Percentiles rank a stretch among this genome's conserved stretches.
These are phyloP conservation scores for Raphanus raphanistrum DNA, from an alignment of 345 rosid species.

Conservation along the genomic window DNA sequence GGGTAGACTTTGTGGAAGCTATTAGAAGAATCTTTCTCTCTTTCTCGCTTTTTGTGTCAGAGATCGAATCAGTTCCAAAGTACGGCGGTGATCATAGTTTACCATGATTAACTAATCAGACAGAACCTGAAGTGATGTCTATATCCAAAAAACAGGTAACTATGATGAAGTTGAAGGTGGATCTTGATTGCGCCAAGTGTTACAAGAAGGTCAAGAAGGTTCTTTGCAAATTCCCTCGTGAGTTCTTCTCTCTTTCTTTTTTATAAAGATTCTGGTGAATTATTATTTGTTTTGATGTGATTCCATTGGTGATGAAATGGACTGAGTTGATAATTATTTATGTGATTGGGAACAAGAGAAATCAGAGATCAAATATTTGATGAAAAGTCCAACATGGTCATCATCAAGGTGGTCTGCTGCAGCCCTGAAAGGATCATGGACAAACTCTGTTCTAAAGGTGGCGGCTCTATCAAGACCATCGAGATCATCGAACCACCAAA, in stretches of 20 bases:
- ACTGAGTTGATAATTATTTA: slow-evolving; percentile 43
- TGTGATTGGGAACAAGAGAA: slow-evolving; percentile 60
- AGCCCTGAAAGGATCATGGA: slow-evolving; percentile 67
- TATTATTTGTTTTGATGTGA: background rate
- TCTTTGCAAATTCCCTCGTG: slow-evolving; percentile 73
- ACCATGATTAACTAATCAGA: background rate
- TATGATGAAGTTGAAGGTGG: slow-evolving; percentile 64
- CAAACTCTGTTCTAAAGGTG: slow-evolving; percentile 58
- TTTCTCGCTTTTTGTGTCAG: slow-evolving; percentile 35
- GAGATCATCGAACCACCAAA: slow-evolving; percentile 42
- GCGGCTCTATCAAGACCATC: slow-evolving; percentile 54
- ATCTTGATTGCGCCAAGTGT: slow-evolving; percentile 69
- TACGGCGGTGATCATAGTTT: slow-evolving; percentile 10
- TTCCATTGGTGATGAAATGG: slow-evolving; percentile 14
- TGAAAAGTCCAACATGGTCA: slow-evolving; percentile 64
- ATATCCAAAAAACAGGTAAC: slow-evolving; percentile 49
- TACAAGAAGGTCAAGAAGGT: slow-evolving; percentile 69
- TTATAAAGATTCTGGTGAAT: background rate
- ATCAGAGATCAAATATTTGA: slow-evolving; percentile 62
- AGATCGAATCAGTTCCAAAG: slow-evolving; percentile 29
- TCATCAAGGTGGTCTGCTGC: slow-evolving; percentile 77
- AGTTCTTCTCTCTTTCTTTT: slow-evolving; percentile 28
- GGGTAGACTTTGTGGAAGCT: slow-evolving; percentile 19
- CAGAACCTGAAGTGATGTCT: slow-evolving; percentile 17
- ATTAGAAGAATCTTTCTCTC: slow-evolving; percentile 22